Base-by-base conservation (phyloP, 257 asterid species). In the Lycium barbarum region DNA sequence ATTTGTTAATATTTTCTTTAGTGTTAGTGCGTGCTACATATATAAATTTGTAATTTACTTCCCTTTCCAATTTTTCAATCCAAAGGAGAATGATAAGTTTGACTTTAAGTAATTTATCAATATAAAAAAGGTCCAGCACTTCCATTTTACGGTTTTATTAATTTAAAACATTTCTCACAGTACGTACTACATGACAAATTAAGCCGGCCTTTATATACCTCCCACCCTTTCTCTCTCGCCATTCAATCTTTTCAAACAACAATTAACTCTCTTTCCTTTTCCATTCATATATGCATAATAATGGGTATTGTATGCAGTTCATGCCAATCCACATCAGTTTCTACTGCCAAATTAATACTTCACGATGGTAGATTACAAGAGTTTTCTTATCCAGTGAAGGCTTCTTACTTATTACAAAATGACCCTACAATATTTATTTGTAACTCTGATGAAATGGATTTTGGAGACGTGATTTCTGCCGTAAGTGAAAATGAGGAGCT, bases 391-490 rank as follows among this genome's bases (percentile, higher is more conserved):
- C 99, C 98, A 0, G 94, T 95, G 0, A 95, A 92, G 85, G 99
- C 91, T 4, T 93, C 98, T 20, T 88, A 87, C 86, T 93, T 94
- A 0, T 57, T 95, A 36, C 98, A 97, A 84, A 89, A 82, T 87
- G 86, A 92, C 84, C 99, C 98, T 0, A 55, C 95, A 0, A 89
- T 83, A 62, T 97, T 95, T 86, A 94, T 97, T 0, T 94, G 98
- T 81, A 94, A 95, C 85, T 94, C 99, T 80, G 99, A 97, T 80
- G 97, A 94, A 4, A 94, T 97, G 98, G 99, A 95, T 4, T 95
- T 95, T 87, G 93, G 91, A 88, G 95, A 88, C 85, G 94, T 95
- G 8, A 89, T 92, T 0, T 91, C 94, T 5, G 95, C 98, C 12
- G 83, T 95, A 0, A 84, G 92, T 79, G 97, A 83, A 38, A 97